Conservation (phyloP, 2,329 filamentous ascomycete genomes). For the Xenosphaeropsis pyriputrescens region DNA sequence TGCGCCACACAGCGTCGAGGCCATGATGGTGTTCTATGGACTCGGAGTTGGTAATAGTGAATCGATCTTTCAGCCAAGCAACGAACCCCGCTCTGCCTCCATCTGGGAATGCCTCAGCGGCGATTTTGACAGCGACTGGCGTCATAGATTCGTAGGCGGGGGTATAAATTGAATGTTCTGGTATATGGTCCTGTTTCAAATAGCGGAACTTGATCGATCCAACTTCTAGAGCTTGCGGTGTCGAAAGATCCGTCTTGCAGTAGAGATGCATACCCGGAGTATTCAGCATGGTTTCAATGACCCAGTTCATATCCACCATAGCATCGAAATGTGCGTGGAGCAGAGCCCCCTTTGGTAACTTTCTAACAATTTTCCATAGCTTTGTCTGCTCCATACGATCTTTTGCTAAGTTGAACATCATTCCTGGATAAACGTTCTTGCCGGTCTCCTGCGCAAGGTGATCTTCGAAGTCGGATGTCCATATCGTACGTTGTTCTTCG, state of each 20-base stretch:
- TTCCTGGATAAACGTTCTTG: constrained; percentile 64
- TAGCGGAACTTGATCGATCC: constrained; percentile 49
- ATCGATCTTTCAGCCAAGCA: constrained; percentile 60
- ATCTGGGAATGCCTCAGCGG: constrained; percentile 61
- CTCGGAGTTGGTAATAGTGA: constrained; percentile 57
- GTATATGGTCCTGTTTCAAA: constrained; percentile 26
- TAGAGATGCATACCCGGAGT: constrained; percentile 62
- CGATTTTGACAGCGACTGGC: constrained; percentile 27
- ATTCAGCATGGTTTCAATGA: constrained; percentile 56
- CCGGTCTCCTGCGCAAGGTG: constrained; percentile 45
- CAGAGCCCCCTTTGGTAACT: constrained; percentile 79
- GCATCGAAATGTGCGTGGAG: constrained; percentile 83
- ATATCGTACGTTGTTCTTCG: constrained; percentile 61
- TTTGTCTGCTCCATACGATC: constrained; percentile 73
- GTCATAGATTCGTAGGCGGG: constrained; percentile 37
- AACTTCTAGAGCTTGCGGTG: constrained; percentile 33
- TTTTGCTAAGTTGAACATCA: constrained; percentile 86
- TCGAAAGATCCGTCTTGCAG: constrained; percentile 39
- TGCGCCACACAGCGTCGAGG: constrained; percentile 70
- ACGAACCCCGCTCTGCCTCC: constrained; percentile 60
- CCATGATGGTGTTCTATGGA: constrained; percentile 71
- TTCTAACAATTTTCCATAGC: constrained; percentile 71
- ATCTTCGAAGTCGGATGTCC: constrained; percentile 63
- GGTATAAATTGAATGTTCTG: constrained; percentile 46
- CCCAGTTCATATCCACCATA: constrained; percentile 76